Base-by-base conservation (phyloP, 495 filamentous ascomycete genomes). In the Penicillium coprophilum region DNA sequence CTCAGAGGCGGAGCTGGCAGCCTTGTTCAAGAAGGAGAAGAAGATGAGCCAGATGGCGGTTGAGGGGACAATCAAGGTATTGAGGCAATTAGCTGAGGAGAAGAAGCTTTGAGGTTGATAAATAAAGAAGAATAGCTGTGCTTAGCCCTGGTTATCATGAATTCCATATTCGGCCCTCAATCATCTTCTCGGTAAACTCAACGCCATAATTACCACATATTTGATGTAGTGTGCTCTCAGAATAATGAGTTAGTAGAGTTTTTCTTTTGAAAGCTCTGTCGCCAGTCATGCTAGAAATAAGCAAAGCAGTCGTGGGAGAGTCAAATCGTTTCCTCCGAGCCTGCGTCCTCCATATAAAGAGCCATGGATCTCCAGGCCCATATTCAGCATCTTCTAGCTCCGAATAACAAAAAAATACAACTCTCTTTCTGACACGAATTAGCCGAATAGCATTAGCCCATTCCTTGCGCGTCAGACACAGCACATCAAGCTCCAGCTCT, bases 61-160 rank as follows among this genome's bases (percentile, higher is more conserved):
- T 15, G 71, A 71, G 47, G 66, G 66, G 6, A 74, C 69, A 2
- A 63, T 80, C 15, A 58, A 58, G 27, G 65, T 56, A 6, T 60
- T 75, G 41, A 56, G 74, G 24, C 54, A 72, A 53, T 59, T 77
- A 62, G 68, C 64, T 9, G 53, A 61, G 41, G 70, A 72, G 30
- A 62, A 68, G 32, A 69, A 64, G 49, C 46, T 70, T 32, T 69
- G 36, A 54, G 32, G 6, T 15, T 13, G 8, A 34, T 17, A 7
- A 27, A n/a, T 23, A 15, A 4, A 3, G 6, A 12, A 6, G n/a
- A 27, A 10, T 27, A 6, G 20, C 7, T 8, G 11, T 2, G 6
- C 23, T 50, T 27, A 21, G 17, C 13, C 3, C 7, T 8, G 2
- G 10, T 27, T 15, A 21, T 56, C 41, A 36, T 52, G 13, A 32